Evolutionary conservation across 208 protist genomes (phyloP).

Genomic region (Blechomonas ayalai): DNA sequence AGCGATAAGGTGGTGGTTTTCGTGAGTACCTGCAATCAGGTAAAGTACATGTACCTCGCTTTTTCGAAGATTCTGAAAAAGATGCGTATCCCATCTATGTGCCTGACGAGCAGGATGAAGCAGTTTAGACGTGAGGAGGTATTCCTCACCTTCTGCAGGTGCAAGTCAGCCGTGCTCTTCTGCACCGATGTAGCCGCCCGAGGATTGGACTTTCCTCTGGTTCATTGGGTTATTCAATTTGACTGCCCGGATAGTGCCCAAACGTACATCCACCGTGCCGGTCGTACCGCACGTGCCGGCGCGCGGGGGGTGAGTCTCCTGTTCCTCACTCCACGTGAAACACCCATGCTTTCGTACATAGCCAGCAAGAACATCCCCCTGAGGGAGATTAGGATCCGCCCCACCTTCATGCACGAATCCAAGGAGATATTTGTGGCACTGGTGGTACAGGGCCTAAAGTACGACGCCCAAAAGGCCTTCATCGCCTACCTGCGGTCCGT

Average conservation of each 20-base stretch:
- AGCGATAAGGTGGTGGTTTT: conserved; percentile 97
- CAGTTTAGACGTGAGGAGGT: conserved; percentile 90
- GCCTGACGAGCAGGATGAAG: conserved; percentile 92
- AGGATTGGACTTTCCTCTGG: conserved; percentile 95
- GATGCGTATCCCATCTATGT: conserved; percentile 89
- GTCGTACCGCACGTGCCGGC: conserved; percentile 92
- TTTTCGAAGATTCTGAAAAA: conserved; percentile 89
- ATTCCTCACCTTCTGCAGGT: conserved; percentile 84
- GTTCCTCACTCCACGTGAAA: conserved; percentile 96
- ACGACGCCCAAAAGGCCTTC: conserved; percentile 97
- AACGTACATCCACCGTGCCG: conserved; percentile 99
- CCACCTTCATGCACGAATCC: conserved; percentile 53
- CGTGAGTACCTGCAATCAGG: conserved; percentile 97
- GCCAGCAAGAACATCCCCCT: conserved; percentile 76
- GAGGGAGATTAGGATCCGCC: conserved; percentile 80
- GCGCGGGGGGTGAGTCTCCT: conserved; percentile 92
- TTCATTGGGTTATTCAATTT: conserved; percentile 98
- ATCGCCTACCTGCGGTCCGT: conserved; percentile 96
- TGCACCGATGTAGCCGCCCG: conserved; percentile 99
- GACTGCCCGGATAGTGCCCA: conserved; percentile 97
- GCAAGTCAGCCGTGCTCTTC: conserved; percentile 92
- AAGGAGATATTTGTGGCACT: conserved; percentile 89
- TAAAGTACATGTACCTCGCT: conserved; percentile 91
- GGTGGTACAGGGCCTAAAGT: conserved; percentile 94
- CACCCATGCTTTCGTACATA: conserved; percentile 89